phyloP scores from a whole-genome alignment of 108 stramenopile genomes.

The Fistulifera pelliculosa region DNA sequence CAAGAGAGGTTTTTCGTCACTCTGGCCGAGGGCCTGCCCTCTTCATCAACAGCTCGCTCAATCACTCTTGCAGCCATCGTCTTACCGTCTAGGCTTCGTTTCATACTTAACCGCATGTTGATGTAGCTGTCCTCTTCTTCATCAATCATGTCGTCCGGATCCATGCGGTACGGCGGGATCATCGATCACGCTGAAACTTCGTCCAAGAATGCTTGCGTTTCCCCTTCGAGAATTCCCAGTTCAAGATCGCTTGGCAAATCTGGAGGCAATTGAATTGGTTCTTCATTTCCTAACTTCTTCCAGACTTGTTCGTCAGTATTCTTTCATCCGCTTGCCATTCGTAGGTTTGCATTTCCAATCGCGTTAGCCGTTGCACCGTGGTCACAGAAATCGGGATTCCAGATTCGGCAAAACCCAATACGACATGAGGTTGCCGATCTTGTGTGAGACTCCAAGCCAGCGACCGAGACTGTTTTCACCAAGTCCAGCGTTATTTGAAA shows the following conservation, averaged over 20 bases:
- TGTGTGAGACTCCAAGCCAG: conserved; percentile 18
- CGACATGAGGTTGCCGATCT: conserved; percentile 18
- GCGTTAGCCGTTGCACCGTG: conserved; percentile 11
- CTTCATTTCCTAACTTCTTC: no score
- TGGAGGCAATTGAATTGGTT: no score
- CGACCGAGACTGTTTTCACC: conserved; percentile 10
- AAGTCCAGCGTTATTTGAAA: neutral
- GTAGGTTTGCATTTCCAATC: conserved; percentile 4
- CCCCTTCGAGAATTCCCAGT: no score
- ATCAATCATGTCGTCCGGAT: conserved; percentile 9
- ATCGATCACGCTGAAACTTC: conserved; percentile 4
- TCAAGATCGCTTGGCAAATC: no score
- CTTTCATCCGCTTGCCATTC: no score
- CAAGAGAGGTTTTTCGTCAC: conserved; percentile 1
- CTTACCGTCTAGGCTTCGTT: conserved; percentile 10
- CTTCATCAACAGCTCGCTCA: no score
- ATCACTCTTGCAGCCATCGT: conserved; percentile 10
- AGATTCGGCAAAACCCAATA: conserved; percentile 14
- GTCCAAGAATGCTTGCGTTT: conserved; percentile 3
- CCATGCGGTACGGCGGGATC: conserved; percentile 13
- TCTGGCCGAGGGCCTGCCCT: neutral
- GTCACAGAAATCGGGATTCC: no score
- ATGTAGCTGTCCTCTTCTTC: no score
- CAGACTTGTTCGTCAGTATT: no score
- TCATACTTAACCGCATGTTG: no score